Conservation (phyloP, 2,329 filamentous ascomycete species). For the Neoascochyta sp. region DNA sequence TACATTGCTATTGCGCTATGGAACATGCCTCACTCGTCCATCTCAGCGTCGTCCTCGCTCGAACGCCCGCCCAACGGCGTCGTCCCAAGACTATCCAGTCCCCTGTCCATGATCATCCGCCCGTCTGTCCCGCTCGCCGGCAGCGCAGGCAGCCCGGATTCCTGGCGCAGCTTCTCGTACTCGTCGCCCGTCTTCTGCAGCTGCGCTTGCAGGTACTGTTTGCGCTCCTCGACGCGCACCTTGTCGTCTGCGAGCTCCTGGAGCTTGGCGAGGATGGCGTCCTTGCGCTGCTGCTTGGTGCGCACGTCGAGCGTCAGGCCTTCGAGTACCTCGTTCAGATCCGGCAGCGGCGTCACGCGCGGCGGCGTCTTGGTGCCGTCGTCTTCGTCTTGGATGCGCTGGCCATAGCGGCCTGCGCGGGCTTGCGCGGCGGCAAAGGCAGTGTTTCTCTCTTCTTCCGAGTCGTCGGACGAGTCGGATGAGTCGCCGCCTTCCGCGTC, state of each 20-base stretch:
- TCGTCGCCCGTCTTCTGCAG: slow-evolving; percentile 76
- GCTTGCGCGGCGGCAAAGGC: slow-evolving; percentile 88
- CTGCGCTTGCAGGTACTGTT: slow-evolving; percentile 75
- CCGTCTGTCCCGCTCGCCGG: slow-evolving; percentile 27
- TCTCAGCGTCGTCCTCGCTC: slow-evolving; percentile 23
- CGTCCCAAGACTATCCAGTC: slow-evolving; percentile 37
- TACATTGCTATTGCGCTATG: too few relatives aligned
- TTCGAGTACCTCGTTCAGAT: slow-evolving; percentile 63
- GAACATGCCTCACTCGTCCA: too few relatives aligned
- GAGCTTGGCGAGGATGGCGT: slow-evolving; percentile 59
- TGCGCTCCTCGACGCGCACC: slow-evolving; percentile 62
- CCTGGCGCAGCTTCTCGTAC: slow-evolving; percentile 57
- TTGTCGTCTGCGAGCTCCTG: slow-evolving; percentile 67
- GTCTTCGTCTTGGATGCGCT: slow-evolving; percentile 44
- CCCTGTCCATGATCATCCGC: slow-evolving; percentile 30
- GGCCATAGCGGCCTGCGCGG: slow-evolving; percentile 74
- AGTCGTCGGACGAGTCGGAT: slow-evolving; percentile 68
- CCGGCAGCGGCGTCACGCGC: slow-evolving; percentile 73
- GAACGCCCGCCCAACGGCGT: slow-evolving; percentile 29
- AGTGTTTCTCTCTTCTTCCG: slow-evolving; percentile 61
- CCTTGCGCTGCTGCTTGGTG: slow-evolving; percentile 58
- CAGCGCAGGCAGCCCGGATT: slow-evolving; percentile 42
- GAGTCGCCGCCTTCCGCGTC: slow-evolving; percentile 68
- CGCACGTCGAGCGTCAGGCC: slow-evolving; percentile 60
- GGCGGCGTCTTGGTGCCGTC: slow-evolving; percentile 59